These are phyloP conservation scores for Fulvia fulva DNA, from an alignment of 2,329 filamentous ascomycete species.

Conservation along the genomic window DNA sequence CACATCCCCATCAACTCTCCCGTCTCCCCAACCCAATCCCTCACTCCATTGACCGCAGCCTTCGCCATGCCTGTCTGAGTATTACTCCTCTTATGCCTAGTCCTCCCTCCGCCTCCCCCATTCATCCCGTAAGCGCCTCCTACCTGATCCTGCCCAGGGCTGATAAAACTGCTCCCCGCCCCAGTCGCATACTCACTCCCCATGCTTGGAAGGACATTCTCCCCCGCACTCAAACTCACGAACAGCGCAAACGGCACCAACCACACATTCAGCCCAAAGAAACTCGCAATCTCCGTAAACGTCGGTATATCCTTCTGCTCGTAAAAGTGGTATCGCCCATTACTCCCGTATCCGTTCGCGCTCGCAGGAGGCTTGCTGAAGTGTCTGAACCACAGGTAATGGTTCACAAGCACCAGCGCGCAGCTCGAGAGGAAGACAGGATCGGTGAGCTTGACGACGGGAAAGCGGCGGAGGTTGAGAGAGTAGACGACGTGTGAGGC, in stretches of 20 bases:
- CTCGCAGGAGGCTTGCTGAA: constrained; percentile 61
- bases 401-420: constrained; percentile 79
- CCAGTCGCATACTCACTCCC: constrained; percentile 69
- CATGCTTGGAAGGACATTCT: constrained; percentile 93
- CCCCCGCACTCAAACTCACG: constrained; percentile 86
- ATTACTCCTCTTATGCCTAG: constrained; percentile 48
- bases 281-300: constrained; percentile 92
- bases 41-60: constrained; percentile 56
- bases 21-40: constrained; percentile 61
- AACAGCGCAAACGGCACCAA: constrained; percentile 93
- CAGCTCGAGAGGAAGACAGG: constrained; percentile 83
- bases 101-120: constrained; percentile 35
- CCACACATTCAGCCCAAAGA: constrained; percentile 96
- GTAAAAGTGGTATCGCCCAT: constrained; percentile 30
- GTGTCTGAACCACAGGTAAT: constrained; percentile 93
- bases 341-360: constrained; percentile 60
- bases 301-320: constrained; percentile 57
- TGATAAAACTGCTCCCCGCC: constrained; percentile 49
- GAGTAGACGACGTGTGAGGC: constrained; percentile 79
- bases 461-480: constrained; percentile 74
- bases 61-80: constrained; percentile 54
- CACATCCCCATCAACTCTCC: constrained; percentile 61
- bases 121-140: constrained; percentile 38
- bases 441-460: constrained; percentile 78
- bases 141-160: constrained; percentile 39